phyloP scores from a whole-genome alignment of 345 rosid genomes.

The Brassica rapa region DNA sequence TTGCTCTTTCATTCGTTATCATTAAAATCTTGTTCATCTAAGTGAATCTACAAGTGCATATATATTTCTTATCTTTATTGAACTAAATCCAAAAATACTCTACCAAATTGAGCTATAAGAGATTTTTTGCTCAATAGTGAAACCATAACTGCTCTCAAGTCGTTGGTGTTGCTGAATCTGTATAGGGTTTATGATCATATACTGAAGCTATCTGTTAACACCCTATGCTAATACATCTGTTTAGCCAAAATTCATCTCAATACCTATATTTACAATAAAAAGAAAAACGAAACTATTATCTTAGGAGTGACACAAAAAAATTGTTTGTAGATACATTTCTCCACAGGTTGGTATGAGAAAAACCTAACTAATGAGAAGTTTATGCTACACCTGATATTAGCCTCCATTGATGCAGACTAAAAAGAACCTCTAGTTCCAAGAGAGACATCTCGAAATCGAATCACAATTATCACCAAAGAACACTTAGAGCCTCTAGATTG shows the following conservation, averaged over 20 bases:
- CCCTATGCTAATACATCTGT: not conserved
- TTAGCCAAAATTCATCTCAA: not conserved
- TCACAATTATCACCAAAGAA: not conserved
- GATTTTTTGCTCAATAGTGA: constrained; percentile 6
- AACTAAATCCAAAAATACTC: not conserved
- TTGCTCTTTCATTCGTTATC: not conserved
- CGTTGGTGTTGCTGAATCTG: not conserved
- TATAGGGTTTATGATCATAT: not conserved
- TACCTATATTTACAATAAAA: not conserved
- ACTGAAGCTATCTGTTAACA: not conserved
- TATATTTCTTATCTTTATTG: constrained; percentile 17
- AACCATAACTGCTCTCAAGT: not conserved
- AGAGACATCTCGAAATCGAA: not conserved
- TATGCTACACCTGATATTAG: not conserved
- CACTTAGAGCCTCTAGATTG: not conserved
- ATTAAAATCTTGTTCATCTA: not conserved
- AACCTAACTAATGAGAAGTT: not conserved
- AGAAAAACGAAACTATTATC: not conserved
- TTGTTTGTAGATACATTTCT: not conserved
- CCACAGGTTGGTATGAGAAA: not conserved
- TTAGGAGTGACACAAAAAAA: not conserved
- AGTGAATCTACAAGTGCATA: constrained; percentile 12
- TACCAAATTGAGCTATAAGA: not conserved
- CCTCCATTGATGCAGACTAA: not conserved
- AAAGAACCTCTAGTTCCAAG: not conserved